Conservation (phyloP, 2,329 filamentous ascomycete genomes). For the Chrysoporthe austroafricana region DNA sequence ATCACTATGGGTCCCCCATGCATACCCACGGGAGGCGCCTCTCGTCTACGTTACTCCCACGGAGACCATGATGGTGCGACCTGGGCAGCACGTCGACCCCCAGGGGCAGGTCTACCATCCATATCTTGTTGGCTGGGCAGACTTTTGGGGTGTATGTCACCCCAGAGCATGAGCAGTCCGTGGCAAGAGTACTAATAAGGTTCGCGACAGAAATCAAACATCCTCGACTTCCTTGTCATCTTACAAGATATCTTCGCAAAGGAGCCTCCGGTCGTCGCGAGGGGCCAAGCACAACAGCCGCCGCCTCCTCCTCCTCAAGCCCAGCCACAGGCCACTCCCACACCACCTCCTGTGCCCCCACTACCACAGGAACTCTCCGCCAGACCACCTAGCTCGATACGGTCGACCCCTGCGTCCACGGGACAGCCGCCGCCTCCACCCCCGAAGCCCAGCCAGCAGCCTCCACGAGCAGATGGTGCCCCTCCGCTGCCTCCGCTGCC, state of each 20-base stretch:
- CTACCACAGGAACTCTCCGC: conserved; percentile 66
- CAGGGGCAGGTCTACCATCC: conserved; percentile 96
- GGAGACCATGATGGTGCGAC: conserved; percentile 84
- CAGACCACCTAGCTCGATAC: conserved; percentile 42
- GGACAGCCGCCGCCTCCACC: conserved; percentile 54
- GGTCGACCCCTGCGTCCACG: conserved; percentile 39
- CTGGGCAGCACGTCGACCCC: conserved; percentile 91
- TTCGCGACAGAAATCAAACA: conserved; percentile 71
- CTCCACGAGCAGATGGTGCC: conserved; percentile 37
- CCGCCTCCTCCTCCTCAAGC: conserved; percentile 42
- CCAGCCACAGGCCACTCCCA: conserved; percentile 38
- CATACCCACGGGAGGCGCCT: conserved; percentile 84
- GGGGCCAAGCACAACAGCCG: conserved; percentile 56
- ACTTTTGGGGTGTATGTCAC: conserved; percentile 83
- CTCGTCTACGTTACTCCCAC: conserved; percentile 88
- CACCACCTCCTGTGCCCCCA: conserved; percentile 72
- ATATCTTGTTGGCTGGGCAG: conserved; percentile 86
- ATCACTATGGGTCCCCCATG: conserved; percentile 89
- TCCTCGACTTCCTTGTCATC: conserved; percentile 81
- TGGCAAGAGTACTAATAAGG: conserved; percentile 29
- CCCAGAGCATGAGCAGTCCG: too few species aligned
- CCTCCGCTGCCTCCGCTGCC: conserved; percentile 41
- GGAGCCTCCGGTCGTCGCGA: conserved; percentile 87
- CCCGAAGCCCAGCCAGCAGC: conserved; percentile 53
- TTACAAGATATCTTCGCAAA: conserved; percentile 88